Percentiles rank a stretch among this genome's conserved stretches.
Conservation (phyloP, 2,329 filamentous ascomycete species). For the Talaromyces marneffei region DNA sequence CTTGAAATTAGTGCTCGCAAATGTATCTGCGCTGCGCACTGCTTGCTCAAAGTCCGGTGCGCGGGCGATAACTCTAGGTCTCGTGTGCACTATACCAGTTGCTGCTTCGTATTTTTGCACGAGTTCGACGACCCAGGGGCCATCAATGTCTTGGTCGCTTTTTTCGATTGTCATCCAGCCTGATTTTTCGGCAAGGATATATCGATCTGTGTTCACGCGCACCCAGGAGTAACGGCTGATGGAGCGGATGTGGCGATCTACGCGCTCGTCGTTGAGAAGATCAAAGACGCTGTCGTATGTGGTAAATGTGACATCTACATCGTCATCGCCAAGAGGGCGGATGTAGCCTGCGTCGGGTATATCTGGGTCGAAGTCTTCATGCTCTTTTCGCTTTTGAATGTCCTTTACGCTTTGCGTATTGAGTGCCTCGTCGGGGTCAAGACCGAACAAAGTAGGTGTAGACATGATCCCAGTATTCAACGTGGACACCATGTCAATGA, state of each 20-base stretch:
- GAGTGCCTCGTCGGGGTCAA: slow-evolving; percentile 76
- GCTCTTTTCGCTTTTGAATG: slow-evolving; percentile 49
- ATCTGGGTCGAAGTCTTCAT: slow-evolving; percentile 27
- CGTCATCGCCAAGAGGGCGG: slow-evolving; percentile 16
- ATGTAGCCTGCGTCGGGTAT: slow-evolving; percentile 9
- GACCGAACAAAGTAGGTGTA: slow-evolving; percentile 84
- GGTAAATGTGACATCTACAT: slow-evolving; percentile 65
- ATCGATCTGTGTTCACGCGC: slow-evolving; percentile 62
- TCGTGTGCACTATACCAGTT: slow-evolving; percentile 53
- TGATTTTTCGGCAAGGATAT: slow-evolving; percentile 61
- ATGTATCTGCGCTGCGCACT: slow-evolving; percentile 80
- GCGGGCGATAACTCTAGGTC: slow-evolving; percentile 62
- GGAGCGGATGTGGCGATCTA: slow-evolving; percentile 69
- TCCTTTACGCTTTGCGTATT: slow-evolving; percentile 59
- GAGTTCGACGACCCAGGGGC: slow-evolving; percentile 29
- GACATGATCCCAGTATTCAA: slow-evolving; percentile 80
- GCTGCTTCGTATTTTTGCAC: slow-evolving; percentile 25
- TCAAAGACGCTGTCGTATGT: slow-evolving; percentile 92
- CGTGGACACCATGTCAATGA: slow-evolving; percentile 92
- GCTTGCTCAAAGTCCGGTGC: slow-evolving; percentile 65
- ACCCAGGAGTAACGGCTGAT: slow-evolving; percentile 80
- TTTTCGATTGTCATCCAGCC: slow-evolving; percentile 55
- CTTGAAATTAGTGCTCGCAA: slow-evolving; percentile 61
- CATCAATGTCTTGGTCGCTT: slow-evolving; percentile 13
- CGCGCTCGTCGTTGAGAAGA: slow-evolving; percentile 73